Evolutionary conservation across 768 basidiomycete species (phyloP), one percentile per base, ranked within the genome.

Genomic region (Mycena filopes): DNA sequence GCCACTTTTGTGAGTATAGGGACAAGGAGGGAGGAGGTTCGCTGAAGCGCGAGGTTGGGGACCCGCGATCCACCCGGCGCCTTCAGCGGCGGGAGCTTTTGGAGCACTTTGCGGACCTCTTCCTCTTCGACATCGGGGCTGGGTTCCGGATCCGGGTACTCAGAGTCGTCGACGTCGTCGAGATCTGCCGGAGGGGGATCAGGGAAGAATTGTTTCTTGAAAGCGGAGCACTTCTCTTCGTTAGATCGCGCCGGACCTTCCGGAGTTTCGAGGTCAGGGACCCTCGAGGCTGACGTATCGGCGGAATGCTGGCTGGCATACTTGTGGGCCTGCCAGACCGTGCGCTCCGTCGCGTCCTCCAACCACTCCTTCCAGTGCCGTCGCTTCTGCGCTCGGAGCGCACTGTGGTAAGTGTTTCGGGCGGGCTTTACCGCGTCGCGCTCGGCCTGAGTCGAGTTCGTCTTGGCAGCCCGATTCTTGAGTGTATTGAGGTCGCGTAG

Each of bases 161-260:
- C 28, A 5, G 49, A 23, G 28, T 41, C 41, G 26, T 55, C 29
- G 40, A 58, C 45, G 36, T 65, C 63, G 45, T 21, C 23, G 21
- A 55, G 51, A 20, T 63, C 60, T 12, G 60, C 60, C 0, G 41
- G 42, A 1, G 73, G 66, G 2, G 65, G 62, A 8, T 51, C 26
- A 9, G 70, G 71, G 26, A 79, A 78, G 64, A 79, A 78, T 1
- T 69, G 26, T 4, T 63, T 16, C 38, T 58, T 57, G 2, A 79
- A 67, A 0, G 64, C 9, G 0, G 58, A 2, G 50, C 71, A 67
- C 33, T 77, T 78, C 4, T 70, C 58, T 12, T 60, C 23, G 43
- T 79, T 78, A 0, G 61, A 58, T 0, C 54, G 42, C 1, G 67
- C 69, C 6, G 31, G 21, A 1, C 29, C 40, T 0, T 28, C 42